Base-by-base conservation (phyloP, 2,329 filamentous ascomycete genomes). In the Nigrospora sphaerica region DNA sequence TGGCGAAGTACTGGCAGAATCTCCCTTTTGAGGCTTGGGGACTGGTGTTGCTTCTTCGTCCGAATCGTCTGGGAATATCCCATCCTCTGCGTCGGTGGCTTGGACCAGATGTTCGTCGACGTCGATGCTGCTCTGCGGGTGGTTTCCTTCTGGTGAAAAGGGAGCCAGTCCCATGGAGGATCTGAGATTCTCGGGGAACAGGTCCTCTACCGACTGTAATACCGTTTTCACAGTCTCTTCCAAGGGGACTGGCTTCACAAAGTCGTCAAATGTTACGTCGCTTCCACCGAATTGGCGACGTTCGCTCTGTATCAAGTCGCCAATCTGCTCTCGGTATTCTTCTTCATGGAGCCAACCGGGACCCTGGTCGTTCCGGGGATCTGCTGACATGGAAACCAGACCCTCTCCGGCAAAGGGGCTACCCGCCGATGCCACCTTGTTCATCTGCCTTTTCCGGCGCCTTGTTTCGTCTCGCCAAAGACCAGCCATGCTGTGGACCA, bases 321-420 rank as follows among this genome's bases (percentile, higher is more conserved):
- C 65, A 2, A 95, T 70, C 54, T 86, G 75, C 38, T 82, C 71
- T 32, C 80, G 73, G 58, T 85, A 92, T 58, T 95, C 91, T 40
- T 88, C 83, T 62, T 97, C 92, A 54, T 96, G 91, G 46, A 96
- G 85, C 92, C 93, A 98, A 0, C 82, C 84, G n/a, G 82, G 80
- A n/a, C 80, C 74, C 35, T 83, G 77, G 3, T 81, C 80, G 49
- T 87, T 77, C 45, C 90, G 78, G 32, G 82, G 73, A 63, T 93
- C 86, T 6, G 89, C 89, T 35, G 90, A 95, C 83, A 97, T 95
- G 3, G 89, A 88, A 4, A 95, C 78, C 48, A 97, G 68, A 5
- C 82, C 89, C 54, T 95, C 91, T 0, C 82, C 73, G 2, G 86
- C 82, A 53, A 95, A 95, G 0, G 89, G 87, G 50, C 79, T 92